These are phyloP conservation scores for Hymenoscyphus fraxineus DNA, from an alignment of 2,329 filamentous ascomycete genomes.

Conservation along the genomic window DNA sequence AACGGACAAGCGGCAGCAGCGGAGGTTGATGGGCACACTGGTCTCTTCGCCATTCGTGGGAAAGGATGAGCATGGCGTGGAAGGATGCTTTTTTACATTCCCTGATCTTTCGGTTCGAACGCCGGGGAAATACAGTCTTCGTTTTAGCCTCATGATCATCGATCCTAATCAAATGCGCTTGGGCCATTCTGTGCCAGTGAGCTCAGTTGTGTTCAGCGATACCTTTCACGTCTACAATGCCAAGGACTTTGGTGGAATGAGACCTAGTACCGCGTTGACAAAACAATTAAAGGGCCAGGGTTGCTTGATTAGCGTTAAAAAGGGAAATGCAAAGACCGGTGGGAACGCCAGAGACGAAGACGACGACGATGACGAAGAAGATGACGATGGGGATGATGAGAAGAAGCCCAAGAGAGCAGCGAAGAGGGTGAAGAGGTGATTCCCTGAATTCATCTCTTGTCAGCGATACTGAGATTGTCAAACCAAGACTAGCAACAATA, in stretches of 20 bases:
- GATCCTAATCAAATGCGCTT: constrained; percentile 56
- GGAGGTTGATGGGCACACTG: constrained; percentile 74
- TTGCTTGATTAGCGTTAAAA: constrained; percentile 81
- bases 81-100: constrained; percentile 84
- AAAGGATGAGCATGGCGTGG: constrained; percentile 65
- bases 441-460: constrained; percentile 1
- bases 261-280: constrained; percentile 69
- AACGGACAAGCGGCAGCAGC: constrained; percentile 63
- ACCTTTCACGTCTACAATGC: constrained; percentile 78
- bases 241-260: constrained; percentile 84
- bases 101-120: constrained; percentile 77
- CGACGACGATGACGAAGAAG: constrained; percentile 27
- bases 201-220: constrained; percentile 57
- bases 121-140: constrained; percentile 69
- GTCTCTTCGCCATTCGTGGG: constrained; percentile 75
- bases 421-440: constrained; percentile 13
- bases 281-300: constrained; percentile 74
- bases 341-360: constrained; percentile 36
- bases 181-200: constrained; percentile 49
- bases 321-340: constrained; percentile 65
- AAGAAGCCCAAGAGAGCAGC: constrained; percentile 19
- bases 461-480: constrained; percentile 2
- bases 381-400: constrained; percentile 23
- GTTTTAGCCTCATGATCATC: constrained; percentile 70
- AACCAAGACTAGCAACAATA: constrained; percentile 2